A percentile compares a stretch with the other conserved stretches of the same genome.
Evolutionary conservation across 352 stramenopile genomes (phyloP).

Genomic region (Paralagenidium karlingii): DNA sequence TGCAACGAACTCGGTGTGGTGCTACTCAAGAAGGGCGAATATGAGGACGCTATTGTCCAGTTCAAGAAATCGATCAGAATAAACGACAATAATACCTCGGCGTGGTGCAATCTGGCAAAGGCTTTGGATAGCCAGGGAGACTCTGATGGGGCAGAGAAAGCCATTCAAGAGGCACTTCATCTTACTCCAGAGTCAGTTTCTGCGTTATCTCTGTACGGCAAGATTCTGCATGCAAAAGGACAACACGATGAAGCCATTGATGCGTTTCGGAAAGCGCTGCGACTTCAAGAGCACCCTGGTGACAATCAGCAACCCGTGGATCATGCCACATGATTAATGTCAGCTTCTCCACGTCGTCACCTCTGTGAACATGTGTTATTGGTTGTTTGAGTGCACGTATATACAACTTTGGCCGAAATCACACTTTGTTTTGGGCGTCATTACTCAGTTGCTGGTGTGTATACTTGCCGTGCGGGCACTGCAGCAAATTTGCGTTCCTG

Average conservation of each 20-base stretch:
- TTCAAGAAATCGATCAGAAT: conserved; percentile 30
- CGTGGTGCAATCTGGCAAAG: conserved; percentile 51
- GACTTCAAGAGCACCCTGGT: too few species aligned
- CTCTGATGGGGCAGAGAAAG: conserved; percentile 22
- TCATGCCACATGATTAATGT: too few species aligned
- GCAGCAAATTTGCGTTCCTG: too few species aligned
- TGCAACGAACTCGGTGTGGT: conserved; percentile 37
- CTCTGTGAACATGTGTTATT: too few species aligned
- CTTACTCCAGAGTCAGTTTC: conserved; percentile 31
- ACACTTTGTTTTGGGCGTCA: too few species aligned
- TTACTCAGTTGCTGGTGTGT: too few species aligned
- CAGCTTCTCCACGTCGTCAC: too few species aligned
- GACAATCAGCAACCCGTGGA: too few species aligned
- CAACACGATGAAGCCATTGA: conserved; percentile 59
- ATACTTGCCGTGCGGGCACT: too few species aligned
- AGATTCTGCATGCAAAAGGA: conserved; percentile 42
- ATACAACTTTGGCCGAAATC: too few species aligned
- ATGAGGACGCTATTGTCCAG: conserved; percentile 15
- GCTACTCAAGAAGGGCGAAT: conserved; percentile 30
- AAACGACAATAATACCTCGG: conserved; percentile 14
- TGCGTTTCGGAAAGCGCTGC: conserved; percentile 42
- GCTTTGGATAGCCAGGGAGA: conserved; percentile 36
- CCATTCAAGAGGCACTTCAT: conserved; percentile 28
- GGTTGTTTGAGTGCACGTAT: too few species aligned
- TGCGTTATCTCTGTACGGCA: conserved; percentile 50